Evolutionary conservation across 2,329 filamentous ascomycete species (phyloP).

Genomic region (Dryadomyces quercus-mongolicae): DNA sequence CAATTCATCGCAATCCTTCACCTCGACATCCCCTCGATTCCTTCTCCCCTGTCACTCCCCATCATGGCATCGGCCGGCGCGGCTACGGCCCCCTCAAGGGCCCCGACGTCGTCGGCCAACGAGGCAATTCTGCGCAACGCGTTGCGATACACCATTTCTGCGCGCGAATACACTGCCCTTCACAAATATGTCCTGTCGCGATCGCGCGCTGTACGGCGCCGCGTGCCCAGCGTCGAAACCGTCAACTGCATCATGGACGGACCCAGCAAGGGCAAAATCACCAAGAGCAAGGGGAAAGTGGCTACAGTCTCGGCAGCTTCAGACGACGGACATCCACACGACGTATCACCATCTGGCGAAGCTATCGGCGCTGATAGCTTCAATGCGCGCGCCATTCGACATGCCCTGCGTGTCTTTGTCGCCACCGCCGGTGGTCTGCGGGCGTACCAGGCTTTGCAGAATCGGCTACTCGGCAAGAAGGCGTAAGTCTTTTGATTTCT

Average conservation of each 20-base stretch:
- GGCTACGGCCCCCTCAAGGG: not conserved
- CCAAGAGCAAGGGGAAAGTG: not conserved
- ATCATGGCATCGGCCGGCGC: not conserved
- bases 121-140: slow-evolving; percentile 76
- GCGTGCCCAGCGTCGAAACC: slow-evolving; percentile 41
- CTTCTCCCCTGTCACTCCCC: not conserved
- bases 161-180: slow-evolving; percentile 73
- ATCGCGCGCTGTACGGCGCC: slow-evolving; percentile 43
- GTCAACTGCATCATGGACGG: slow-evolving; percentile 44
- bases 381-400: slow-evolving; percentile 57
- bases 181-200: slow-evolving; percentile 74
- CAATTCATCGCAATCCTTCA: no score
- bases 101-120: slow-evolving; percentile 16
- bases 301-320: not conserved
- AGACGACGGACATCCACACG: not conserved
- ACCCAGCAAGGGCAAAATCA: slow-evolving; percentile 5
- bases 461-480: slow-evolving; percentile 28
- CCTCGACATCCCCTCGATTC: not conserved
- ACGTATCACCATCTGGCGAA: no score
- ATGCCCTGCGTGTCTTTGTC: slow-evolving; percentile 59
- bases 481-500: not conserved
- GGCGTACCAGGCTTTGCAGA: slow-evolving; percentile 41
- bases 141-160: slow-evolving; percentile 73
- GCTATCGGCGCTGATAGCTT: slow-evolving; percentile 43
- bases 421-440: slow-evolving; percentile 52